A percentile compares a stretch with the other conserved stretches of the same genome.
Evolutionary conservation across 495 filamentous ascomycete species (phyloP).

Genomic region (Penicillium argentinense): DNA sequence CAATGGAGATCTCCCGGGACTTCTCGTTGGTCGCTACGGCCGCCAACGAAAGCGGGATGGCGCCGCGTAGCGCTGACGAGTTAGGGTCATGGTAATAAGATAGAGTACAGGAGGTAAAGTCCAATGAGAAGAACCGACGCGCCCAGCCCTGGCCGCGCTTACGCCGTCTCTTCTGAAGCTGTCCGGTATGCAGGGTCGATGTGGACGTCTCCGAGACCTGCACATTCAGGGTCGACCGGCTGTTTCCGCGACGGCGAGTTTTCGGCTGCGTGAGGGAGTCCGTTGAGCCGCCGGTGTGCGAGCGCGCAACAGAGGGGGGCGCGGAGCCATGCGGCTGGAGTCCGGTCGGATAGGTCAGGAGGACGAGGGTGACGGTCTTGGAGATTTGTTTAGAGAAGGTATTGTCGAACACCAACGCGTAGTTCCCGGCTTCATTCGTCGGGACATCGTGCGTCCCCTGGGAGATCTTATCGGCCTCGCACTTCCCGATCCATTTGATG

Average conservation of each 20-base stretch:
- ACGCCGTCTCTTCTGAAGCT: constrained; percentile 82
- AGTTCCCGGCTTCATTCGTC: constrained; percentile 78
- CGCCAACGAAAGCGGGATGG: constrained; percentile 87
- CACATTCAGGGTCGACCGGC: constrained; percentile 26
- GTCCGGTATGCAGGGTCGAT: constrained; percentile 64
- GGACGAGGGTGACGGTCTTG: constrained; percentile 91
- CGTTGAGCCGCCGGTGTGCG: constrained; percentile 23
- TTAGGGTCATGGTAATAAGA: constrained; percentile 95
- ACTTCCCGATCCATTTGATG: constrained; percentile 89
- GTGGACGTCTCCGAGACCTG: constrained; percentile 27
- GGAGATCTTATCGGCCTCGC: constrained; percentile 93
- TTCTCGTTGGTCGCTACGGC: constrained; percentile 86
- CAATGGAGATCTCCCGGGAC: constrained; percentile 88
- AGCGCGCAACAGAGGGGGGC: constrained; percentile 47
- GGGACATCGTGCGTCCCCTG: constrained; percentile 84
- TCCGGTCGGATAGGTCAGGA: constrained; percentile 88
- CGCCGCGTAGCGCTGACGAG: constrained; percentile 83
- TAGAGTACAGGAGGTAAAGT: constrained; percentile 85
- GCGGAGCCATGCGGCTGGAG: constrained; percentile 63
- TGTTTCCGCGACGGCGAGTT: constrained; percentile 38
- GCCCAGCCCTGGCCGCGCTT: constrained; percentile 95
- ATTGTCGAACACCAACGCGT: constrained; percentile 96
- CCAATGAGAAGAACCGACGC: constrained; percentile 88
- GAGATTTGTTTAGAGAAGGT: constrained; percentile 95
- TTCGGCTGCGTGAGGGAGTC: constrained; percentile 33